These are phyloP conservation scores for Scortechinia acanthostroma DNA, from an alignment of 2,329 filamentous ascomycete genomes.

Conservation along the genomic window DNA sequence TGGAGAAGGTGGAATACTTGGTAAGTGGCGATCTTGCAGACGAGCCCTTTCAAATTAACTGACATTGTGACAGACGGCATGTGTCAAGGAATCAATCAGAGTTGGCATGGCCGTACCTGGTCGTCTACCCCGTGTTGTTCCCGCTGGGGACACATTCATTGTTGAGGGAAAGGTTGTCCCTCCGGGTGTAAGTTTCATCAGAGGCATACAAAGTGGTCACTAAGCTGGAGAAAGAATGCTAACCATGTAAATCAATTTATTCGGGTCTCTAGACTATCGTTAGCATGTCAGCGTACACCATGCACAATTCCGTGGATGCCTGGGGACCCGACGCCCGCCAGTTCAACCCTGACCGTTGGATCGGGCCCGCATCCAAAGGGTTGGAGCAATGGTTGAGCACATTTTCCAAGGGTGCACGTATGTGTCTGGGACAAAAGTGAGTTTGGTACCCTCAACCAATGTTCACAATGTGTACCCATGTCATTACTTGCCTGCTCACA, in stretches of 20 bases:
- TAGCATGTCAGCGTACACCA: neutral
- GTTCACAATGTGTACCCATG: neutral
- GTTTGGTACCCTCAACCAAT: constrained; percentile 1
- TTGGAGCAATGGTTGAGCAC: too few relatives aligned
- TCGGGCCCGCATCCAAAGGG: too few relatives aligned
- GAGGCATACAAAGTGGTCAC: too few relatives aligned
- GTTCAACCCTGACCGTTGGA: too few relatives aligned
- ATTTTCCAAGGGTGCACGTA: neutral
- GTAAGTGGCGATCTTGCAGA: too few relatives aligned
- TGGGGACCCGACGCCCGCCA: too few relatives aligned
- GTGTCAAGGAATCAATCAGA: neutral
- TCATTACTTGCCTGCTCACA: too few relatives aligned
- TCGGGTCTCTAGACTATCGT: constrained; percentile 1
- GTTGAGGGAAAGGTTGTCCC: neutral
- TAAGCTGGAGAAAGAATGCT: too few relatives aligned
- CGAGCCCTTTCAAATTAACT: too few relatives aligned
- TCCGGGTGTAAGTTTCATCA: neutral
- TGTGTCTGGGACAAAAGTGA: neutral
- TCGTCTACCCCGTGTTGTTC: neutral
- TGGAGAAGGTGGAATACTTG: too few relatives aligned
- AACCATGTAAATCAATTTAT: too few relatives aligned
- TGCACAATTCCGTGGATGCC: neutral
- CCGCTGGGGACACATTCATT: neutral
- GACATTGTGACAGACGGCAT: neutral
- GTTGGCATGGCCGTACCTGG: neutral